Evolutionary conservation across 2,329 filamentous ascomycete species (phyloP), one percentile per base, ranked within the genome.

Genomic region (Sclerotiophoma versabilis): DNA sequence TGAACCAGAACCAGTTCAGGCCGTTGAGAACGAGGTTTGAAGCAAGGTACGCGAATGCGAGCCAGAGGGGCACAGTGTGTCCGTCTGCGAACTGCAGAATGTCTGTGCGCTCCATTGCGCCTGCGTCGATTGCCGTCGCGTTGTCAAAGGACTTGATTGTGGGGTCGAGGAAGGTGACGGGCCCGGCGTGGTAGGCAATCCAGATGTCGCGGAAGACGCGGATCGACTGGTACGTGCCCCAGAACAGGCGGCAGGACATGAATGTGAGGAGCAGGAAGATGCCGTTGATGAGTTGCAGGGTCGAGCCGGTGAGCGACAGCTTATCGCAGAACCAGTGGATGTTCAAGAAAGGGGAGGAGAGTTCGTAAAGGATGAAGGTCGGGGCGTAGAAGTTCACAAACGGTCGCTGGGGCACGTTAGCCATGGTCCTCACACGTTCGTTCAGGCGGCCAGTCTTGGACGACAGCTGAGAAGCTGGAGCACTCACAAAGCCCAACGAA

Each of bases 241-340:
- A 96, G 53, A 92, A 77, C 10, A 96, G 81, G 52, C 91, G 89
- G 73, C 87, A 90, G 59, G 80, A 83, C 77, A 93, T 92, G 76
- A 95, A 95, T 41, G 84, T 90, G 60, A 80, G 75, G 46, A 93
- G 84, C 3, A 95, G 84, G 51, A 84, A 69, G 57, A 92, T 80
- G 64, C 91, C 91, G 68, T 95, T 95, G 75, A 91, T 87, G 23
- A 93, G 82, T 77, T 95, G 91, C 20, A 85, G 75, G 47, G 80
- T 81, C 17, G 87, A 87, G 29, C 91, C 91, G 0, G 91, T 95
- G 81, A 92, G 87, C 67, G 86, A 83, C 54, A 93, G 79, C 79
- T 96, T 96, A 77, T 96, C 91, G 76, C 90, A 91, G 79, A 95
- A 95, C 91, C 91, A 96, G 80, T 96, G 91, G 71, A 93, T 84